Evolutionary conservation across 495 filamentous ascomycete species (phyloP).

Genomic region (Xylaria telfairii): DNA sequence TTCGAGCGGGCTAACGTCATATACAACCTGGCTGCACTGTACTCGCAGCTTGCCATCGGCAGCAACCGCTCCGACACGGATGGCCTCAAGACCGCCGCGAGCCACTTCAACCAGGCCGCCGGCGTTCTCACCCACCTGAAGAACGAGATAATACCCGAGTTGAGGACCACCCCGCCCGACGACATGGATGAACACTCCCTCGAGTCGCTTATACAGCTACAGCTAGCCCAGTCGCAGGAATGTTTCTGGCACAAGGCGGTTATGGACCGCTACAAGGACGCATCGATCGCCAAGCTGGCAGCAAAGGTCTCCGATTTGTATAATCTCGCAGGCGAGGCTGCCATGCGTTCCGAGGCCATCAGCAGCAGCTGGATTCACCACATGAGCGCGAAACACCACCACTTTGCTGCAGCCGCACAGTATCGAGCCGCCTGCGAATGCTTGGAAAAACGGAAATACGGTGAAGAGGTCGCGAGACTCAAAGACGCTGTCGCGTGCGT

Average conservation of each 20-base stretch:
- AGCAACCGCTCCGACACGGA: conserved; percentile 79
- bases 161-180: conserved; percentile 80
- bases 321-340: conserved; percentile 80
- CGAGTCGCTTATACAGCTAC: conserved; percentile 79
- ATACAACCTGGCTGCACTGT: conserved; percentile 91
- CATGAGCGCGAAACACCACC: conserved; percentile 95
- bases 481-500: conserved; percentile 82
- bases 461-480: conserved; percentile 91
- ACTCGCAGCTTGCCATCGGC: conserved; percentile 86
- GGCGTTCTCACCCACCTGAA: conserved; percentile 85
- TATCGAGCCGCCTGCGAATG: conserved; percentile 93
- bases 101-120: conserved; percentile 88
- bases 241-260: conserved; percentile 99
- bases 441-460: conserved; percentile 91
- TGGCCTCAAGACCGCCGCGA: conserved; percentile 86
- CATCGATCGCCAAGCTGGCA: conserved; percentile 86
- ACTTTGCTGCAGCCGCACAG: conserved; percentile 96
- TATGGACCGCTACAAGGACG: conserved; percentile 90
- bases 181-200: conserved; percentile 93
- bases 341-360: conserved; percentile 85
- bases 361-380: conserved; percentile 98
- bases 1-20: conserved; percentile 95
- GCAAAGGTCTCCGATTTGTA: conserved; percentile 94
- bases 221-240: conserved; percentile 92
- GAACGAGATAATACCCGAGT: conserved; percentile 77